Evolutionary conservation across 1,139 yeast species (phyloP).

Genomic region (Saccharomyces hybrid): DNA sequence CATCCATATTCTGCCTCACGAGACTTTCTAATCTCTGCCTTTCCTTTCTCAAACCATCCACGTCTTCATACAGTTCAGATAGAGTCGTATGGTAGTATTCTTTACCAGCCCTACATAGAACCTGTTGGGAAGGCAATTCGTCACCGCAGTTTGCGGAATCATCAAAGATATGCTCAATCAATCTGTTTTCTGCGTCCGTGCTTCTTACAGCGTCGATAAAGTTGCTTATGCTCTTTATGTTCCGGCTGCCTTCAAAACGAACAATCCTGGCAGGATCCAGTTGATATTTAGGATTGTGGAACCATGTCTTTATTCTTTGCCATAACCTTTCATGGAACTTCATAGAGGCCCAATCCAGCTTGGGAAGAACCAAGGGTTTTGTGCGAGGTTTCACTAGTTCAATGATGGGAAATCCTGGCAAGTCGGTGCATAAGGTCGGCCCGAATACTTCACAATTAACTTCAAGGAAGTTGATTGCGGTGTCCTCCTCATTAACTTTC

Average conservation of each 20-base stretch:
- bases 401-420: slow-evolving; percentile 32
- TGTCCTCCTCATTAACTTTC: slow-evolving; percentile 5
- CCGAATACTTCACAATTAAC: slow-evolving; percentile 32
- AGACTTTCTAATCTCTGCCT: slow-evolving; percentile 10
- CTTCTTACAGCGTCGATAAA: slow-evolving; percentile 17
- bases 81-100: slow-evolving; percentile 4
- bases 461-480: slow-evolving; percentile 23
- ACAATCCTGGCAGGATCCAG: slow-evolving; percentile 19
- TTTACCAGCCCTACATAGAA: slow-evolving; percentile 14
- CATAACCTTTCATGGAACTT: slow-evolving; percentile 7
- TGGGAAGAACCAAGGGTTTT: slow-evolving; percentile 2
- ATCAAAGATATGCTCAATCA: slow-evolving; percentile 5
- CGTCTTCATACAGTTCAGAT: slow-evolving; percentile 1
- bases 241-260: slow-evolving; percentile 24
- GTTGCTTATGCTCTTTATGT: slow-evolving; percentile 13
- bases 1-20: slow-evolving; percentile 7
- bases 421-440: slow-evolving; percentile 21
- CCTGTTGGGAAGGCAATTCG: slow-evolving; percentile 1
- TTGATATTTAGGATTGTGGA: slow-evolving; percentile 15
- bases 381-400: slow-evolving; percentile 24
- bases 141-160: slow-evolving; percentile 8
- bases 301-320: slow-evolving; percentile 7
- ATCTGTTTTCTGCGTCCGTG: not conserved
- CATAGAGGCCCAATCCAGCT: slow-evolving; percentile 2
- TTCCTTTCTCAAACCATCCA: slow-evolving; percentile 6